Base-by-base conservation (phyloP, 768 basidiomycete genomes). In the Lepiota brunneoincarnata region DNA sequence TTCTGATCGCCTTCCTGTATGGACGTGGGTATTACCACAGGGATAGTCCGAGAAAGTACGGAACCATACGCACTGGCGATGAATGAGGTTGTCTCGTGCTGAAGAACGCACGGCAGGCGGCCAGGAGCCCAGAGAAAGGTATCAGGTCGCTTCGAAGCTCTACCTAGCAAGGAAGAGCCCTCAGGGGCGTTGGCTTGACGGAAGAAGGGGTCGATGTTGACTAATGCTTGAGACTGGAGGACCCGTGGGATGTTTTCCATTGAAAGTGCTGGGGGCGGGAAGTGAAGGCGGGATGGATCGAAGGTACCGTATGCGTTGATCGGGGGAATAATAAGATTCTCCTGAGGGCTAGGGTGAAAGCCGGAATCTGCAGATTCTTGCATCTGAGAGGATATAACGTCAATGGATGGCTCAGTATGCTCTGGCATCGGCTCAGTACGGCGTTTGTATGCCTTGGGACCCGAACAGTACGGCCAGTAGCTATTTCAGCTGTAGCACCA, bases 231-330 rank as follows among this genome's bases (percentile, higher is more conserved):
- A 66, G 11, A 59, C n/a, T 42, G 17, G 59, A 53, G 5, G 66
- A 64, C 2, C 46, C 24, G 2, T 43, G 44, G 2, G 69, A 69
- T 1, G 62, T 23, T 35, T 53, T 58, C 20, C 61, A 10, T 31
- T 31, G 7, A 31, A 31, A 10, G 31, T 31, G 31, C 2, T 2
- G 7, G 31, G 31, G 64, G 15, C 17, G 43, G 20, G 26, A 46
- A 52, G 46, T 4, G 63, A 64, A 35, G 67, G 56, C 36, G 57
- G 40, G 59, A 51, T n/a, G 69, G 59, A 34, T 73, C 61, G 55
- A 80, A 77, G 7, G 77, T 77, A 4, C 82, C 80, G 55, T 83
- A 83, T 1, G 72, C 70, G 58, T 77, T 80, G 62, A 77, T 76
- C 4, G 77, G 65, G 0, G 77, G 75, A 28, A 78, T 72, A 15